phyloP scores from a whole-genome alignment of 2,329 filamentous ascomycete species.

The Didymella pomorum region DNA sequence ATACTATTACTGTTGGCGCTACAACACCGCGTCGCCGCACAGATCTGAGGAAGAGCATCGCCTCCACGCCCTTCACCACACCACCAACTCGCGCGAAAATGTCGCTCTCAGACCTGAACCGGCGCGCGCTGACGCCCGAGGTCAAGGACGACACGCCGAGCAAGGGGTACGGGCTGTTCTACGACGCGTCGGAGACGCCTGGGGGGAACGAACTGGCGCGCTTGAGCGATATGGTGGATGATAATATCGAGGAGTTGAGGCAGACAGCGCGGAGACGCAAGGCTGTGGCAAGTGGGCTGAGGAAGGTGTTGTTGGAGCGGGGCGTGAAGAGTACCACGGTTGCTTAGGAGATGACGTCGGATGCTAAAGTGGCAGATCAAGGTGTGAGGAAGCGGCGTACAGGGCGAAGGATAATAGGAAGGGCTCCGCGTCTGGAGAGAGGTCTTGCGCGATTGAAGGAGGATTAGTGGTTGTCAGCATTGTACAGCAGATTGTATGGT shows the following conservation, averaged over 20 bases:
- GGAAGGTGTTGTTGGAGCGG: constrained; percentile 46
- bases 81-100: constrained; percentile 47
- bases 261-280: constrained; percentile 48
- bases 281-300: constrained; percentile 51
- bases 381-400: neutral
- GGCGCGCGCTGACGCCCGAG: constrained; percentile 43
- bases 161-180: constrained; percentile 47
- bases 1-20: too few species aligned
- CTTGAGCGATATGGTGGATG: constrained; percentile 52
- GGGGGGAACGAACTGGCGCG: constrained; percentile 40
- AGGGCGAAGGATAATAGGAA: too few species aligned
- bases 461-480: neutral
- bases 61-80: constrained; percentile 47
- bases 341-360: neutral
- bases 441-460: neutral
- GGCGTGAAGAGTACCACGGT: constrained; percentile 27
- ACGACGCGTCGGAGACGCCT: constrained; percentile 43
- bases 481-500: neutral
- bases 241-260: constrained; percentile 50
- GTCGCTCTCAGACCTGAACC: constrained; percentile 42
- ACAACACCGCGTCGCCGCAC: constrained; percentile 31
- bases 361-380: too few species aligned
- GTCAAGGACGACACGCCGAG: constrained; percentile 36
- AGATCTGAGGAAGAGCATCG: constrained; percentile 27
- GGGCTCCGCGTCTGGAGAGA: neutral